phyloP scores from a whole-genome alignment of 1,139 yeast species.

The Saccharomyces hybrid region DNA sequence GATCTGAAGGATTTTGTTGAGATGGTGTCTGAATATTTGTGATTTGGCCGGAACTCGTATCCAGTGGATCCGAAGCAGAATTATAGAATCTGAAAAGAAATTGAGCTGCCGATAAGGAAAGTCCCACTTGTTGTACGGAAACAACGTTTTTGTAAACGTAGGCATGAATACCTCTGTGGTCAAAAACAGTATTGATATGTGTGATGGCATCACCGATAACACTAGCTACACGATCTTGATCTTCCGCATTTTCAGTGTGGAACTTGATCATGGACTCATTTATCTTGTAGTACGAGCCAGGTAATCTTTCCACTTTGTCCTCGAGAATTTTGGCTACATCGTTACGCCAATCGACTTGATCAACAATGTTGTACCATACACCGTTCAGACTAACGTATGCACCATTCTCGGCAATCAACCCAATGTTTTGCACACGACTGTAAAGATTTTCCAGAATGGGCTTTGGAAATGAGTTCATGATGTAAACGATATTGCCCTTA shows the following conservation, averaged over 20 bases:
- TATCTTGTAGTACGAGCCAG: slow-evolving; percentile 64
- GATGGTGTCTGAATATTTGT: slow-evolving; percentile 4
- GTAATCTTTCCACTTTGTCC: slow-evolving; percentile 68
- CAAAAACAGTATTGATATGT: slow-evolving; percentile 71
- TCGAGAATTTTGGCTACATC: slow-evolving; percentile 63
- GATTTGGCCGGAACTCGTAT: slow-evolving; percentile 7
- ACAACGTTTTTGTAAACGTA: slow-evolving; percentile 60
- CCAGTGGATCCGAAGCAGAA: slow-evolving; percentile 7
- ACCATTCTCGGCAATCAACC: slow-evolving; percentile 86
- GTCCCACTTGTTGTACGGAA: slow-evolving; percentile 53
- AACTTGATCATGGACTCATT: slow-evolving; percentile 73
- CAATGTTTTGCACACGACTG: slow-evolving; percentile 59
- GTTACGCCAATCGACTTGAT: slow-evolving; percentile 40
- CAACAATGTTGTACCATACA: slow-evolving; percentile 61
- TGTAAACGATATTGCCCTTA: slow-evolving; percentile 52
- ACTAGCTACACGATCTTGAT: slow-evolving; percentile 55
- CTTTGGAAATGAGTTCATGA: slow-evolving; percentile 58
- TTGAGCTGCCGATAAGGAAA: slow-evolving; percentile 46
- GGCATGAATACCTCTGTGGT: slow-evolving; percentile 65
- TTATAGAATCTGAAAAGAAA: slow-evolving; percentile 34
- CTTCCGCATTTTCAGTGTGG: slow-evolving; percentile 65
- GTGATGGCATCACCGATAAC: slow-evolving; percentile 80
- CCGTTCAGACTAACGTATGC: slow-evolving; percentile 49
- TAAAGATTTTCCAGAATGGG: slow-evolving; percentile 60
- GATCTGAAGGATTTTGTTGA: background rate